Base-by-base conservation (phyloP, 805 yeast genomes). In the Cyberlindnera xishuangbannaensis region DNA sequence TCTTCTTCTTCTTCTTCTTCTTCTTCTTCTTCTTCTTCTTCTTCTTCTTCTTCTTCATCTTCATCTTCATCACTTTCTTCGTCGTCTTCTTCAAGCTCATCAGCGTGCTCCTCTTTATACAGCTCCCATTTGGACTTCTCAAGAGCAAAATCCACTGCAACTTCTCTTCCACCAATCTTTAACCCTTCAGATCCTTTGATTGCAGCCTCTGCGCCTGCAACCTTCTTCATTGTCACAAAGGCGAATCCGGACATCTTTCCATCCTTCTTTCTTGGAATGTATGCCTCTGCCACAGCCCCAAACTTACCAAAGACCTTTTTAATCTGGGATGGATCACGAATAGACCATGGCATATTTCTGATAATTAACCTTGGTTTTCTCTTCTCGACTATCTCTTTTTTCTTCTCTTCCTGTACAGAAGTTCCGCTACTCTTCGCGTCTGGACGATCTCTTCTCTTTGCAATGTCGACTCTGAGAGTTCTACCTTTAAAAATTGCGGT, bases 211-310 rank as follows among this genome's bases (percentile, higher is more conserved):
- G 98, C 97, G 42, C 80, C 76, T 18, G 73, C 61, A 41, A 76
- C 68, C 50, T 81, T 84, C 51, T 76, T 76, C 95, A 92, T 83
- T 1, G 92, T 82, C 8, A 92, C 87, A 58, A 92, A 92, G 0
- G 87, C 98, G 70, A 90, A 92, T 9, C 98, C 98, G 40, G 81
- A 65, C 92, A 92, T 83, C 55, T 74, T 78, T 12, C 96, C 95
- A 31, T 86, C 94, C 30, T 73, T 69, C 52, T 83, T 85, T 50
- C 84, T 76, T 29, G 98, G 98, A 45, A 92, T 85, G 46, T 77
- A 76, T 0, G 90, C 95, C 51, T 87, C 95, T 17, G 74, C 76
- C 22, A 92, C 95, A 18, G 83, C 79, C 32, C 98, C 98, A 54
- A 64, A 92, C 50, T 76, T 76, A 37, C 69, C 61, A 53, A 92